Base-by-base conservation (phyloP, 2,329 filamentous ascomycete genomes). In the Colletotrichum tanaceti region DNA sequence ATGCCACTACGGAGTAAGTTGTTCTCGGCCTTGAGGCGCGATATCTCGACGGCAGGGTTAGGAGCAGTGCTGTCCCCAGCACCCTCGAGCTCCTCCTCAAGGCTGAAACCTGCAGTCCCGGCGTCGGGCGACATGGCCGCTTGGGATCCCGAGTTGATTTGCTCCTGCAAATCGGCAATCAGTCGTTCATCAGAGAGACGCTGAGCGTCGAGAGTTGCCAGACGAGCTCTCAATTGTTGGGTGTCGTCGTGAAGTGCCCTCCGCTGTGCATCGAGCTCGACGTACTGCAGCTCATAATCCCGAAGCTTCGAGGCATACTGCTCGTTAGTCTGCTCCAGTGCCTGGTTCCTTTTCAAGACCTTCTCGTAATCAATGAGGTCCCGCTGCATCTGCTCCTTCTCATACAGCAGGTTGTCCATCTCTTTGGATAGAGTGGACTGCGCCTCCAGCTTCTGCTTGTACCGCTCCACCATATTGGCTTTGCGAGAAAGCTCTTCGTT, bases 11-110 rank as follows among this genome's bases (percentile, higher is more conserved):
- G 85, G 14, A 90, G 78, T 9, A 90, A 76, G 43, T 85, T 83
- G 72, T 89, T 90, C 76, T 91, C 89, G 6, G 88, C 86, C 74
- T 86, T 87, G 55, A 91, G 79, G 41, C 88, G 84, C 38, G 86
- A 86, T 24, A 89, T 75, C 73, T 89, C 86, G 20, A 88, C 76
- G 13, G 82, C 81, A 57, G 86, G 77, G 61, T 81, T 81, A 18
- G 78, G 75, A 13, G 77, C 74, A 14, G 79, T 77, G 6, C 81
- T 79, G 67, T 80, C 79, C 47, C 76, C 75, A 28, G 84, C 83
- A 65, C 81, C 82, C 59, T 87, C 84, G 5, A 91, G 81, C 75
- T 91, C 89, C 68, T 90, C 85, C 75, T 89, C 88, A 10, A 91
- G 83, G 68, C 79, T 87, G 47, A 85, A 79, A 47, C 73, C 71